phyloP scores from a whole-genome alignment of 2,329 filamentous ascomycete species.

The Colletotrichum neosansevieriae region DNA sequence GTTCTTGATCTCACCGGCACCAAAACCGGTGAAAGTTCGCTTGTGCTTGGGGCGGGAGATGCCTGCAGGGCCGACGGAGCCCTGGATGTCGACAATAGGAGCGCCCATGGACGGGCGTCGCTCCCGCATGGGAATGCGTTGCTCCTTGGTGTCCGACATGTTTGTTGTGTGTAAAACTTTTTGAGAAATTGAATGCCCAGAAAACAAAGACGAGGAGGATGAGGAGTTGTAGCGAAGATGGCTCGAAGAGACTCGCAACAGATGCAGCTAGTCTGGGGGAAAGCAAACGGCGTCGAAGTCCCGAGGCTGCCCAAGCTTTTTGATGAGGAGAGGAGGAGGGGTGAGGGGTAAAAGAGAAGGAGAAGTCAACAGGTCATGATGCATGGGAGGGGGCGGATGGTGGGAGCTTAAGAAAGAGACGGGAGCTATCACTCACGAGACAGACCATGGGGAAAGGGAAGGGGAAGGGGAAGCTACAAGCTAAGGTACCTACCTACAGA shows the following conservation, averaged over 20 bases:
- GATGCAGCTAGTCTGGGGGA: constrained; percentile 9
- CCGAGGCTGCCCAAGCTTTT: constrained; percentile 13
- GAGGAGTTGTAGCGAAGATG: constrained; percentile 10
- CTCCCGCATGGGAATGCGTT: constrained; percentile 70
- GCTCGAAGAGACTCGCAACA: background rate
- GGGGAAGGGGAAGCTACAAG: constrained; percentile 18
- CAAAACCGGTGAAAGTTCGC: constrained; percentile 95
- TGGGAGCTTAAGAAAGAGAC: constrained; percentile 32
- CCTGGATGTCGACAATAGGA: constrained; percentile 87
- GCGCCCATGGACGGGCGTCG: constrained; percentile 84
- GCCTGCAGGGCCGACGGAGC: constrained; percentile 87
- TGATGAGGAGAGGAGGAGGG: background rate
- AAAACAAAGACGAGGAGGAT: background rate
- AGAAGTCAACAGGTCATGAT: constrained; percentile 1
- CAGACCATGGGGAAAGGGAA: constrained; percentile 12
- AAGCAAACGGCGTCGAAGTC: constrained; percentile 6
- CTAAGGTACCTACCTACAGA: background rate
- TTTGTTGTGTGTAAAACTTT: constrained; percentile 39
- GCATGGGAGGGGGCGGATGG: constrained; percentile 9
- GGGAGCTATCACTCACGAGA: constrained; percentile 5
- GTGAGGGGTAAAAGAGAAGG: constrained; percentile 26
- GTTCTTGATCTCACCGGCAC: constrained; percentile 89
- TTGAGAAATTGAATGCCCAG: background rate
- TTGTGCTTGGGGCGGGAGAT: constrained; percentile 93
- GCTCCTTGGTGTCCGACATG: constrained; percentile 48